A percentile compares a stretch with the other conserved stretches of the same genome.
These are phyloP conservation scores for Phytophthora macrochlamydospora DNA, from an alignment of 352 stramenopile genomes.

Conservation along the genomic window DNA sequence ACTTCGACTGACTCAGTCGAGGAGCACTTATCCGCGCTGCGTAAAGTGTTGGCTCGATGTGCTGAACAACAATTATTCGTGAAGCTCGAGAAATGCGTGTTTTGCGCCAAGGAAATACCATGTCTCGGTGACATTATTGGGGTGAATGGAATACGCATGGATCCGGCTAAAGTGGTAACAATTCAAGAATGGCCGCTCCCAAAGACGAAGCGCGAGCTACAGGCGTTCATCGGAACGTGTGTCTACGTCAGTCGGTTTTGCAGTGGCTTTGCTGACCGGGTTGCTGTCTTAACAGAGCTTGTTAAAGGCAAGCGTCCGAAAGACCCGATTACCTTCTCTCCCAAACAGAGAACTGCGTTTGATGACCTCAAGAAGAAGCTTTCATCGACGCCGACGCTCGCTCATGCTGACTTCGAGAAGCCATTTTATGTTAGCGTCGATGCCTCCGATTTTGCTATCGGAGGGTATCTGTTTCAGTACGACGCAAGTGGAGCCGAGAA, in stretches of 20 bases:
- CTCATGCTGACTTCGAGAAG: constrained; percentile 5
- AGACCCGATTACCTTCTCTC: not conserved
- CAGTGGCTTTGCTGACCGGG: constrained; percentile 1
- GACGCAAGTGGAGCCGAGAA: not conserved
- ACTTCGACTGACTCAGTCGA: not conserved
- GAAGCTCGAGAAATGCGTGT: not conserved
- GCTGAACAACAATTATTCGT: not conserved
- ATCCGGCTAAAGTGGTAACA: constrained; percentile 7
- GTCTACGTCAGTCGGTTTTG: constrained; percentile 23
- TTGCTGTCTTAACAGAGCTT: constrained; percentile 6
- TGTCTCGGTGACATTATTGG: not conserved
- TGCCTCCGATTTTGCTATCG: constrained; percentile 15
- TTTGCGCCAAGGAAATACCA: not conserved
- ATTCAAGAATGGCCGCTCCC: constrained; percentile 5
- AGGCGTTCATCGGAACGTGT: constrained; percentile 17
- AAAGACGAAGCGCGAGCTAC: constrained; percentile 13
- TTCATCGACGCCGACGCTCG: not conserved
- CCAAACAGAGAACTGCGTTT: not conserved
- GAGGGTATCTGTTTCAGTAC: constrained; percentile 18
- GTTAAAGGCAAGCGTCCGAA: constrained; percentile 5
- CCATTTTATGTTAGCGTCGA: constrained; percentile 6
- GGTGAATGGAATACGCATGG: constrained; percentile 8
- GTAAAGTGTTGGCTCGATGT: not conserved
- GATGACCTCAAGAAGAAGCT: not conserved
- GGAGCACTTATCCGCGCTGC: not conserved